These are phyloP conservation scores for Colletotrichum sidae DNA, from an alignment of 2,329 filamentous ascomycete genomes.

Conservation along the genomic window DNA sequence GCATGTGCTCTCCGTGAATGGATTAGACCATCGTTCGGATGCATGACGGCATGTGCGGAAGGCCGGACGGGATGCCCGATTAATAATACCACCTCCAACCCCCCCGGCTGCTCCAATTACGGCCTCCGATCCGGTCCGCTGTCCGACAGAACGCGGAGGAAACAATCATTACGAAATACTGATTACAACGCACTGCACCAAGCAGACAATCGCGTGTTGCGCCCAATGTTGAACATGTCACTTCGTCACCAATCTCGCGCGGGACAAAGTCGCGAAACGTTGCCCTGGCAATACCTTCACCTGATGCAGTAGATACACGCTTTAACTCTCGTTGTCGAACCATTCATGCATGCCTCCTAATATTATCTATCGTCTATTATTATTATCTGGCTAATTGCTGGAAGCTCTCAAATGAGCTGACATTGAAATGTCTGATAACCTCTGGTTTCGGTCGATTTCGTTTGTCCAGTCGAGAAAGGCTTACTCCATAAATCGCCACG, in stretches of 20 bases:
- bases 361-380: no score
- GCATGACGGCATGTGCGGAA: slow-evolving; percentile 34
- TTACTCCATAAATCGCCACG: no score
- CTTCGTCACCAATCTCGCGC: no score
- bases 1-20: slow-evolving; percentile 1
- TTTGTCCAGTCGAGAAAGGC: no score
- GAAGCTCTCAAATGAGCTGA: no score
- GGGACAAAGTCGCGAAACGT: no score
- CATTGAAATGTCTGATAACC: no score
- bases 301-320: neutral
- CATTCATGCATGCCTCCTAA: no score
- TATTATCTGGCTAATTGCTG: no score
- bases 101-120: slow-evolving; percentile 22
- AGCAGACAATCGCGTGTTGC: neutral
- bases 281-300: neutral
- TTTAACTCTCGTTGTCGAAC: no score
- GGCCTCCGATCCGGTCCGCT: slow-evolving; percentile 9
- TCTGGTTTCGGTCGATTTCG: no score
- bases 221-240: no score
- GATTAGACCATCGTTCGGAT: slow-evolving; percentile 33
- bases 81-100: slow-evolving; percentile 22
- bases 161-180: neutral
- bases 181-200: neutral
- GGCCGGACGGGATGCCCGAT: slow-evolving; percentile 28
- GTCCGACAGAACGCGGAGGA: neutral